Conservation (phyloP, 2,329 filamentous ascomycete genomes). For the Neonectria faginata region DNA sequence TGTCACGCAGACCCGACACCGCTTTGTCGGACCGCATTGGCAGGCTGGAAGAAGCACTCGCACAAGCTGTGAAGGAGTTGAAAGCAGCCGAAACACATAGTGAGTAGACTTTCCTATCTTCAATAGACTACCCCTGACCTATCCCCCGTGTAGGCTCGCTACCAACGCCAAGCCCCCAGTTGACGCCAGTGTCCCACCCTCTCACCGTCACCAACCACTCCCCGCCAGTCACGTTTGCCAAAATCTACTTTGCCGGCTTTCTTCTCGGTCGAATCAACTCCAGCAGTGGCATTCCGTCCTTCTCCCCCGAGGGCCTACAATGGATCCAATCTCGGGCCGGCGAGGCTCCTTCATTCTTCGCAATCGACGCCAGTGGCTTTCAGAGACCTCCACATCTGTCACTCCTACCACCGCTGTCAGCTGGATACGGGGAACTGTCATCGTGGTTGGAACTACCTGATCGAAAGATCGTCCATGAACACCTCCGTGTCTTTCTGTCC, state of each 20-base stretch:
- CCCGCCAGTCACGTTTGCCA: constrained; percentile 1
- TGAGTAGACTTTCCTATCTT: neutral
- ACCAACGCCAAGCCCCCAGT: neutral
- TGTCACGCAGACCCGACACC: neutral
- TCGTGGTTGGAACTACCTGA: constrained; percentile 2
- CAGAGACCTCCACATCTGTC: neutral
- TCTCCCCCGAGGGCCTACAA: neutral
- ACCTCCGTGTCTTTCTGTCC: neutral
- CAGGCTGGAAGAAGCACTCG: neutral
- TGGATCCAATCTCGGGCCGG: constrained; percentile 5
- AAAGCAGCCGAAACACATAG: neutral
- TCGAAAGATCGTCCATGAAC: neutral
- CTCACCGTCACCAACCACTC: neutral
- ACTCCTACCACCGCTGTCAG: neutral
- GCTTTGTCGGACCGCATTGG: neutral
- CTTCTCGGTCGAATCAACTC: neutral
- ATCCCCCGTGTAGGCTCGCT: neutral
- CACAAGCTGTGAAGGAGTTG: neutral
- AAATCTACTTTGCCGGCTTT: constrained; percentile 8
- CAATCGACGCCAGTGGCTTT: neutral
- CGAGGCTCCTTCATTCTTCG: neutral
- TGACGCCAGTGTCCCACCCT: neutral
- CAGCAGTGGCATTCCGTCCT: neutral
- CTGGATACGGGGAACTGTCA: neutral
- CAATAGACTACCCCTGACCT: neutral